Base-by-base conservation (phyloP, 2,329 filamentous ascomycete genomes). In the Botrytis porri region DNA sequence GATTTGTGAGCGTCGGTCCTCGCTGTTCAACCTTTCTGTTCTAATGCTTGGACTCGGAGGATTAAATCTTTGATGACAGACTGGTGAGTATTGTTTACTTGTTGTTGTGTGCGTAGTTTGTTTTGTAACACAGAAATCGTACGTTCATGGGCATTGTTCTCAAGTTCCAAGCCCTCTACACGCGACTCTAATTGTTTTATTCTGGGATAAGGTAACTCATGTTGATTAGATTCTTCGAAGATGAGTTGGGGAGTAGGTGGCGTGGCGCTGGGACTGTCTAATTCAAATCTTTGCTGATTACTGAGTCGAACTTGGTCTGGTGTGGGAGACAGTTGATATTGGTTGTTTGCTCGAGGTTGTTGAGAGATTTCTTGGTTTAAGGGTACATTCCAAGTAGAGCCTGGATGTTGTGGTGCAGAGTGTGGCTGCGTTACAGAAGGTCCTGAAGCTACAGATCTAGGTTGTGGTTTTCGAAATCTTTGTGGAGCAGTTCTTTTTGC, bases 41-140 rank as follows among this genome's bases (percentile, higher is more conserved):
- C 70, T 5, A 72, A 43, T 4, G 37, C 64, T 37, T 72, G 62
- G 25, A 72, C 39, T 32, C 70, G 51, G 16, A 54, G 62, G 18
- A 72, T 45, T 37, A 72, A 32, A 48, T 67, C 70, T 59, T 51
- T 59, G 2, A 72, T 67, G 5, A 72, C 62, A 16, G 62, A 66
- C n/a, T 72, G 62, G 43, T 67, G 62, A 4, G 70, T 72, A 25
- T 48, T 72, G 20, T 67, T 48, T 5, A 72, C 62, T 72, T 67
- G 70, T 51, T 72, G 70, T 18, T 72, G 70, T 35, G 39, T 48
- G 20, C 62, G 70, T 3, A 72, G 10, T 60, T 72, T 72, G 3
- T 64, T 39, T 32, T 67, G 39, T 29, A 67, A 39, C 12, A 51
- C 39, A 25, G 43, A 29, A 3, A 72, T 72, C 1, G 62, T 67